Base-by-base conservation (phyloP, 352 stramenopile genomes). In the Paralagenidium karlingii region DNA sequence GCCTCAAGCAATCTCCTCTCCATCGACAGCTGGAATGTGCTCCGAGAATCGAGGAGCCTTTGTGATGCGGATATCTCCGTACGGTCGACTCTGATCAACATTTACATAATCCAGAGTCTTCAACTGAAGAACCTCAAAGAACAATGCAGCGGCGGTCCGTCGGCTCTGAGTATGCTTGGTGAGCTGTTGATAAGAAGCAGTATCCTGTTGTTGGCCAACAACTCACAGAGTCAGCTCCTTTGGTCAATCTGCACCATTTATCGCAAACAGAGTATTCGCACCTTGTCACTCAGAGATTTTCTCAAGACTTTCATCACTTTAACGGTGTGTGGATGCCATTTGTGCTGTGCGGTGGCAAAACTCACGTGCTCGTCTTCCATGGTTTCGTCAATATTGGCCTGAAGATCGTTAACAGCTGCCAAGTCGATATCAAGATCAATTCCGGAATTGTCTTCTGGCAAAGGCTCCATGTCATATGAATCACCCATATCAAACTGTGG, bases 41-140 rank as follows among this genome's bases (percentile, higher is more conserved):
- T 88, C 75, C 2, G 58, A 54, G 41, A 92, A 92, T 1, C 69
- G 63, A 25, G 49, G 49, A 12, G 73, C 68, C 50, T 82, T 86
- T 10, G 30, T 60, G 38, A 96, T 83, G 46, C 73, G 75, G 47
- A 99, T 98, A 47, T 98, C 92, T 16, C 87, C 89, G 60, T 96
- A 98, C 34, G 83, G 60, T 29, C 82, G 63, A 15, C 82, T 53
- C 66, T 99, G 94, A 11, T 95, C 64, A 16, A 99, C 53, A 40
- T 97, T 80, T 24, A 99, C 82, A 58, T 94, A 98, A 65, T 98
- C 92, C 52, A 96, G 92, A 3, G 94, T 98, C 62, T 99, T 98
- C n/a, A 98, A 68, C 58, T 96, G 81, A 2, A 98, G 71, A 13
- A 98, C 68, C 56, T 98, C 92, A 47, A 98, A 98, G 59, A 98